Evolutionary conservation across 768 basidiomycete species (phyloP).

Genomic region (Gelatoporia subvermispora): DNA sequence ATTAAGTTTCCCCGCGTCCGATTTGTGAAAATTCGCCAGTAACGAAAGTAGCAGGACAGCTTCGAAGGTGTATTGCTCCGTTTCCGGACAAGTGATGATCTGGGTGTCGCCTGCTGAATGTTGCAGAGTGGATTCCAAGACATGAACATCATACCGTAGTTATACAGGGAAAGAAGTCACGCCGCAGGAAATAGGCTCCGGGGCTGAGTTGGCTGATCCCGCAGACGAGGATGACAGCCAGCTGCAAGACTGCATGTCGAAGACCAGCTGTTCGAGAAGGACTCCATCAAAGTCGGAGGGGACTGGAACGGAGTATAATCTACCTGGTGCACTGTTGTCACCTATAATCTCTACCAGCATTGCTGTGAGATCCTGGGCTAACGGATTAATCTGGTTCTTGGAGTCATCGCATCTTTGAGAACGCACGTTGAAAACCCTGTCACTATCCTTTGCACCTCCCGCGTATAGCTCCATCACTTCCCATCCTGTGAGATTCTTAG

Average conservation of each 20-base stretch:
- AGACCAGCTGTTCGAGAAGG: conserved; percentile 32
- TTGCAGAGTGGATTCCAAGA: no score
- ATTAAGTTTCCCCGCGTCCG: conserved; percentile 65
- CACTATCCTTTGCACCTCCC: conserved; percentile 53
- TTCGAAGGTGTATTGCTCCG: conserved; percentile 54
- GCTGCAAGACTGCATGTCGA: conserved; percentile 51
- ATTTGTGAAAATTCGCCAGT: conserved; percentile 68
- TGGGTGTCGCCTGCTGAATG: conserved; percentile 16
- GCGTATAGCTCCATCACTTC: conserved; percentile 70
- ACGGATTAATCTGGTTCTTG: neutral
- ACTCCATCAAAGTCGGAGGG: neutral
- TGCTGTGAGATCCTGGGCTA: conserved; percentile 45
- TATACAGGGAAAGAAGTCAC: conserved; percentile 55
- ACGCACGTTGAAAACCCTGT: conserved; percentile 51
- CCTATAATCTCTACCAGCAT: conserved; percentile 43
- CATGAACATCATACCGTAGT: conserved; percentile 41
- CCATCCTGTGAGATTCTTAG: conserved; percentile 62
- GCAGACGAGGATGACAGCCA: conserved; percentile 54
- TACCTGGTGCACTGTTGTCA: conserved; percentile 43
- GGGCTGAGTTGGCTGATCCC: conserved; percentile 61
- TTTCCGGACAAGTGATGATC: conserved; percentile 54
- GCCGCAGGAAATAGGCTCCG: conserved; percentile 65
- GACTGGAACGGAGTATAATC: conserved; percentile 9
- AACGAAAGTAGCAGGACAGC: conserved; percentile 55
- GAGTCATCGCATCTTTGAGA: neutral